Conservation (phyloP, 2,329 filamentous ascomycete genomes). For the Phaeosphaeria sp. region DNA sequence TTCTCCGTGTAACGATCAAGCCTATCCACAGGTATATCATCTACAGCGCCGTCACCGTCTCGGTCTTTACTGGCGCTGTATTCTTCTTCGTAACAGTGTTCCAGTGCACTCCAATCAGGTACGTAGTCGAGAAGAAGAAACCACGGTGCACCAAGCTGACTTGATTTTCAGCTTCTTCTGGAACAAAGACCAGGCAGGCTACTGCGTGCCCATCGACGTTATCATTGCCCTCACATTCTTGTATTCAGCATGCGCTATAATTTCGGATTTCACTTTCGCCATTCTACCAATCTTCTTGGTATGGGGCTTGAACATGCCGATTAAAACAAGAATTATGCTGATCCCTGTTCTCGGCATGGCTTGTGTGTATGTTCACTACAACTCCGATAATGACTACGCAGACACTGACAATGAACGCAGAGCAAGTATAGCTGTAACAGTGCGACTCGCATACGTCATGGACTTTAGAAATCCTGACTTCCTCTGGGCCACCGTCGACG, state of each 20-base stretch:
- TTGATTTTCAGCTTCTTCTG: constrained; percentile 62
- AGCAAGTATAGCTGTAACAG: constrained; percentile 44
- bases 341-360: constrained; percentile 58
- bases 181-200: constrained; percentile 50
- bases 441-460: constrained; percentile 44
- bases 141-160: no score
- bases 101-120: constrained; percentile 58
- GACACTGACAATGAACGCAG: constrained; percentile 16
- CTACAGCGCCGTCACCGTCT: constrained; percentile 42
- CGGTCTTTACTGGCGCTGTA: constrained; percentile 45
- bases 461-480: constrained; percentile 45
- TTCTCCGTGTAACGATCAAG: constrained; percentile 42
- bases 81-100: constrained; percentile 58
- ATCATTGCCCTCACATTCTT: constrained; percentile 54
- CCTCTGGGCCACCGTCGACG: constrained; percentile 45
- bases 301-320: constrained; percentile 59
- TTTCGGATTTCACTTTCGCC: constrained; percentile 58
- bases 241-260: constrained; percentile 55
- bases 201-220: constrained; percentile 50
- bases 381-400: neutral
- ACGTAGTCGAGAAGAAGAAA: no score
- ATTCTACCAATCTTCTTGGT: constrained; percentile 60
- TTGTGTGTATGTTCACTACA: constrained; percentile 52
- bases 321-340: constrained; percentile 55
- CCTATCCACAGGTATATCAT: constrained; percentile 45